Conservation (phyloP, 768 basidiomycete species). For the Mycena albidolilacea region DNA sequence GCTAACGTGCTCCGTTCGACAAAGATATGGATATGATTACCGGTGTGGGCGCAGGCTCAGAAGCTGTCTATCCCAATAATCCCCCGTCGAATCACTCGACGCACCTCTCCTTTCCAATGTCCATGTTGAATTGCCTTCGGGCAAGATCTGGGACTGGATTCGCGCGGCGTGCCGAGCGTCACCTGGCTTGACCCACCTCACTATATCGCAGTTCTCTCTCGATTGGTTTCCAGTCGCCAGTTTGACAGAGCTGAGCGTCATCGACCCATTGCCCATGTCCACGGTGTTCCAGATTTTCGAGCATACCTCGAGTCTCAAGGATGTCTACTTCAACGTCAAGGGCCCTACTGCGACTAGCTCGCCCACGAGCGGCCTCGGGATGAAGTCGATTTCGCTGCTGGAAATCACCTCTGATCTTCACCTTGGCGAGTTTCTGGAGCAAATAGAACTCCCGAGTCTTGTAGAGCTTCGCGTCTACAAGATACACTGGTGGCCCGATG, state of each 20-base stretch:
- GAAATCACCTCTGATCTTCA: slow-evolving; percentile 15
- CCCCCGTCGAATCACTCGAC: neutral
- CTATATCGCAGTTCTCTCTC: slow-evolving; percentile 3
- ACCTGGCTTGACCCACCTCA: slow-evolving; percentile 16
- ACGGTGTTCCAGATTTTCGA: slow-evolving; percentile 22
- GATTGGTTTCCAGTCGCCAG: slow-evolving; percentile 29
- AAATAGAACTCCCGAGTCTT: slow-evolving; percentile 19
- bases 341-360: slow-evolving; percentile 23
- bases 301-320: slow-evolving; percentile 10
- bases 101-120: slow-evolving; percentile 27
- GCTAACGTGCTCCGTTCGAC: neutral
- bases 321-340: slow-evolving; percentile 20
- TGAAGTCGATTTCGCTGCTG: slow-evolving; percentile 1
- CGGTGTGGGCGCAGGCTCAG: neutral
- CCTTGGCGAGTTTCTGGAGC: slow-evolving; percentile 26
- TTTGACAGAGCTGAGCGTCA: slow-evolving; percentile 18
- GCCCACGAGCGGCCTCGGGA: slow-evolving; percentile 6
- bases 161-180: slow-evolving; percentile 21
- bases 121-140: slow-evolving; percentile 21
- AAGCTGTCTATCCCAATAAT: slow-evolving; percentile 5
- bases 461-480: slow-evolving; percentile 2
- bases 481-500: slow-evolving; percentile 18
- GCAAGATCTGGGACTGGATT: slow-evolving; percentile 29
- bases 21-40: neutral
- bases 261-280: slow-evolving; percentile 22